Conservation (phyloP, 2,329 filamentous ascomycete species). For the Calonectria ilicicola region DNA sequence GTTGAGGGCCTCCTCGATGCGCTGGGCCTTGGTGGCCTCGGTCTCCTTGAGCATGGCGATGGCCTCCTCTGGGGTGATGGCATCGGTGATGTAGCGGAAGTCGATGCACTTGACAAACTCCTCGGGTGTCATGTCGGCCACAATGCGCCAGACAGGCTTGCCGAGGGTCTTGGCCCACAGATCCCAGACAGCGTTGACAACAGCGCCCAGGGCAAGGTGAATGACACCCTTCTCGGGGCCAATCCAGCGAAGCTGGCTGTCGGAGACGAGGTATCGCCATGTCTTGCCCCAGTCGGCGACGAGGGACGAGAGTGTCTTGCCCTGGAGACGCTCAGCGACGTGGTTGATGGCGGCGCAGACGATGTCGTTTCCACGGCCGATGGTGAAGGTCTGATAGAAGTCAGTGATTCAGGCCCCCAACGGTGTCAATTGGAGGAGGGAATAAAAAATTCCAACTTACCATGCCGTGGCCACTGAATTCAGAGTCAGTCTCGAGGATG, state of each 20-base stretch:
- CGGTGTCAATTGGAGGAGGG: background rate
- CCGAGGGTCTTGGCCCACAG: conserved; percentile 90
- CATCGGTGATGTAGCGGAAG: conserved; percentile 94
- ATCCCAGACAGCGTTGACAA: conserved; percentile 94
- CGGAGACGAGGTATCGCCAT: conserved; percentile 91
- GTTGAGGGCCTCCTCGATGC: conserved; percentile 79
- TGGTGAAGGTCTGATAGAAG: conserved; percentile 75
- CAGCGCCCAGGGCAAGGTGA: conserved; percentile 88
- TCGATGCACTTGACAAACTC: conserved; percentile 91
- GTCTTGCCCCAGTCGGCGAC: conserved; percentile 87
- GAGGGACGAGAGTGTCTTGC: conserved; percentile 81
- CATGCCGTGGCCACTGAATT: conserved; percentile 82
- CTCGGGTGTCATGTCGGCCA: conserved; percentile 90
- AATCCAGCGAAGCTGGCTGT: conserved; percentile 93
- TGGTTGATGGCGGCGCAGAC: conserved; percentile 87
- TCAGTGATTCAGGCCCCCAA: background rate
- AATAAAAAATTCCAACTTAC: conserved; percentile 51
- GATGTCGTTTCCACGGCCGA: conserved; percentile 91
- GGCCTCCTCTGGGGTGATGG: conserved; percentile 88
- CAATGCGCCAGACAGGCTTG: conserved; percentile 92
- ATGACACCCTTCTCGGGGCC: conserved; percentile 95
- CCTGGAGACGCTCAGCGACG: conserved; percentile 80
- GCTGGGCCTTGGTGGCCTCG: conserved; percentile 75
- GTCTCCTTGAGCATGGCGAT: conserved; percentile 75
- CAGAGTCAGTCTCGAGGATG: conserved; percentile 84